Conservation (phyloP, 805 yeast species). For the Pichia exigua region DNA sequence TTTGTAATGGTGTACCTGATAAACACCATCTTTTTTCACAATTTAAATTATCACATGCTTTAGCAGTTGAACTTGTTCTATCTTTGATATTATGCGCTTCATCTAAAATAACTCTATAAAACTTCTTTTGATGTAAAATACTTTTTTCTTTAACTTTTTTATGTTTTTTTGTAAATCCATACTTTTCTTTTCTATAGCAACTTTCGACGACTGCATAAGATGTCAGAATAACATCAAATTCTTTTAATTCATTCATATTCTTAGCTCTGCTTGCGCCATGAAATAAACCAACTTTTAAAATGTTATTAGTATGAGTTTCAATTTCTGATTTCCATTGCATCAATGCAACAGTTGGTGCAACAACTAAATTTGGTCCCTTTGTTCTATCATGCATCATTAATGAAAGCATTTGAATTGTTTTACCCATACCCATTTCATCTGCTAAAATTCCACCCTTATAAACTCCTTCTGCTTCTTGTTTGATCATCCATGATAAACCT, state of each 20-base stretch:
- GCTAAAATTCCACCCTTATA: constrained; percentile 91
- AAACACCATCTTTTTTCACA: constrained; percentile 83
- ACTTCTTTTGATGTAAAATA: constrained; percentile 62
- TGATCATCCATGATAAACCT: constrained; percentile 82
- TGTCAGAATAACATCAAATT: constrained; percentile 77
- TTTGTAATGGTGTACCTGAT: constrained; percentile 94
- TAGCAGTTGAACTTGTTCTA: constrained; percentile 86
- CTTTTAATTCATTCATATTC: constrained; percentile 45
- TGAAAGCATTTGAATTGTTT: constrained; percentile 93
- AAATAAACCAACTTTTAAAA: constrained; percentile 58
- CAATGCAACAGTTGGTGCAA: constrained; percentile 97
- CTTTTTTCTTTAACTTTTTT: constrained; percentile 69
- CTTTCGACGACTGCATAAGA: constrained; percentile 91
- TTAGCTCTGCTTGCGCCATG: constrained; percentile 81
- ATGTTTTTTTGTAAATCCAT: constrained; percentile 73
- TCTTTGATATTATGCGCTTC: constrained; percentile 98
- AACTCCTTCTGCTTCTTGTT: constrained; percentile 75
- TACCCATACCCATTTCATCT: constrained; percentile 99
- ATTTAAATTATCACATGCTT: constrained; percentile 71
- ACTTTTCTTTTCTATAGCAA: constrained; percentile 69
- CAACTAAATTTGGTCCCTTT: constrained; percentile 74
- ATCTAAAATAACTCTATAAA: constrained; percentile 83
- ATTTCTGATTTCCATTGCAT: constrained; percentile 98
- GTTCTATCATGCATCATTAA: constrained; percentile 62
- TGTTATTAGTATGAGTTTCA: constrained; percentile 69